Percentiles rank a stretch among this genome's conserved stretches.
phyloP scores from a whole-genome alignment of 2,329 filamentous ascomycete species.

The Lomentospora prolificans region DNA sequence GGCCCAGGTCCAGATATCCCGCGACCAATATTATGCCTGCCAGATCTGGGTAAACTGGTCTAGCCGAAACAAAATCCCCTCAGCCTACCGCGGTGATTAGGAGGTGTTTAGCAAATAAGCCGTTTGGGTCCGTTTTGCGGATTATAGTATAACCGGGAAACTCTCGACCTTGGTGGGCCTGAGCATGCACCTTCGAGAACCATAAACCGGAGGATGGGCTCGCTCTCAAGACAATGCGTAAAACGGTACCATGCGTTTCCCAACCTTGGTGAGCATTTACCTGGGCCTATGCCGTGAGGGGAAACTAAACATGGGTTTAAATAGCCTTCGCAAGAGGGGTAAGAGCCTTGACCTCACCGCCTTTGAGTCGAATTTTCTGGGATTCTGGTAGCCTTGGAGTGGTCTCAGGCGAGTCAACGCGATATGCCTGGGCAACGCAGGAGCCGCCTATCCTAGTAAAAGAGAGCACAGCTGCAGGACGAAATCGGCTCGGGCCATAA shows the following conservation, averaged over 20 bases:
- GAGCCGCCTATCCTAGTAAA: too few species aligned
- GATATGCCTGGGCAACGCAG: conserved; percentile 56
- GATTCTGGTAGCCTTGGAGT: not conserved
- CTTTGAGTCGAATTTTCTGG: not conserved
- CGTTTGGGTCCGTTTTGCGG: too few species aligned
- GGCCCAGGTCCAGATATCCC: not conserved
- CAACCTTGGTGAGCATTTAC: not conserved
- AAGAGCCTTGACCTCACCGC: not conserved
- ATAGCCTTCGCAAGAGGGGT: not conserved
- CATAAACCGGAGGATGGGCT: not conserved
- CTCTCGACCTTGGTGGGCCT: too few species aligned
- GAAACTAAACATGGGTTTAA: not conserved
- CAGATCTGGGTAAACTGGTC: not conserved
- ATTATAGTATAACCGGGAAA: not conserved
- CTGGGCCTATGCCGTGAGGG: not conserved
- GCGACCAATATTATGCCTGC: not conserved
- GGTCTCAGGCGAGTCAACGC: conserved; percentile 36
- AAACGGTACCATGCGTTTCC: not conserved
- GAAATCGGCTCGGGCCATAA: too few species aligned
- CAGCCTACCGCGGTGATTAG: too few species aligned
- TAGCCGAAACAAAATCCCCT: not conserved
- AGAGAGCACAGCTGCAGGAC: too few species aligned
- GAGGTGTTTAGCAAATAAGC: too few species aligned
- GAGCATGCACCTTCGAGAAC: not conserved
- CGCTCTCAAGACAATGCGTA: not conserved